Evolutionary conservation across 2,329 filamentous ascomycete genomes (phyloP).

Genomic region (Fusarium tjaetaba): DNA sequence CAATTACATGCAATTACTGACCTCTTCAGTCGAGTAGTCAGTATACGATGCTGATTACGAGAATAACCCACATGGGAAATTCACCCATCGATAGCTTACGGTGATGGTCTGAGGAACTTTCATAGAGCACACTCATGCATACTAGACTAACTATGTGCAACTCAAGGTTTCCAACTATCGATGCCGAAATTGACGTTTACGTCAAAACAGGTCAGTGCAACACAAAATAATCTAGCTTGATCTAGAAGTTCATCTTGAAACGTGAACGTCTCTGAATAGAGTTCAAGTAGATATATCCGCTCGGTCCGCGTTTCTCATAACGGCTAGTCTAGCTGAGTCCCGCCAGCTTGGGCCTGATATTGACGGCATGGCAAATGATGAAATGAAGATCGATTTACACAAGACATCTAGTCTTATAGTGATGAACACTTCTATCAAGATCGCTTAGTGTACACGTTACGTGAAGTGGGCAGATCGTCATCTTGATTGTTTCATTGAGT

Average conservation of each 20-base stretch:
- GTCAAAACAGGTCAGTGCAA: conserved; percentile 1
- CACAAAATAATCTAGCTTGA: conserved; percentile 1
- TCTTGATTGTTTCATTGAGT: background rate
- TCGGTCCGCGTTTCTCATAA: background rate
- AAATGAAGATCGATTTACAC: background rate
- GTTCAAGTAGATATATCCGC: conserved; percentile 9
- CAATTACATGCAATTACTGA: background rate
- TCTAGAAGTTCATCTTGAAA: conserved; percentile 10
- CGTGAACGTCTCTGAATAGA: background rate
- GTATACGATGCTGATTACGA: conserved; percentile 1
- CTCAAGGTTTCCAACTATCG: background rate
- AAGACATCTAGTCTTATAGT: background rate
- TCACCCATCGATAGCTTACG: background rate
- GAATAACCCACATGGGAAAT: background rate
- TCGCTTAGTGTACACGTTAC: background rate
- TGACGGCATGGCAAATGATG: background rate
- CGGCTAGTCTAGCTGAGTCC: background rate
- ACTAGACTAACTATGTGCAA: background rate
- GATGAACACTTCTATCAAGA: background rate
- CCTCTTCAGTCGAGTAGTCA: background rate
- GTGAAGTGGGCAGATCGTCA: background rate
- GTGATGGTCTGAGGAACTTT: background rate
- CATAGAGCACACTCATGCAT: background rate
- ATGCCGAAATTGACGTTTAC: background rate
- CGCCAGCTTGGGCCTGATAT: background rate